phyloP scores from a whole-genome alignment of 345 rosid species.

The Clarkia xantiana region DNA sequence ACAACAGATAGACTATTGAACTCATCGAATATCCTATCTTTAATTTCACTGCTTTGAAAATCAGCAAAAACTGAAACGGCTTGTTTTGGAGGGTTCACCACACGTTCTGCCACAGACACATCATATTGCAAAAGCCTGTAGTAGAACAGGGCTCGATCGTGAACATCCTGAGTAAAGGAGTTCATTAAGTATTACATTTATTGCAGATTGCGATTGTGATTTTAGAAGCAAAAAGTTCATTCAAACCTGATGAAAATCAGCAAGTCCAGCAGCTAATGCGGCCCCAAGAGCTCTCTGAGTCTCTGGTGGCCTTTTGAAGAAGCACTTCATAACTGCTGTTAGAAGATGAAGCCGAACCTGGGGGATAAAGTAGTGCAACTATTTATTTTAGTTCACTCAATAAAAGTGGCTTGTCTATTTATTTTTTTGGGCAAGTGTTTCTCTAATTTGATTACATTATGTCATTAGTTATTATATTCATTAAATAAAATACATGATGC shows the following conservation, averaged over 20 bases:
- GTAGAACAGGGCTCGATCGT: slow-evolving; percentile 95
- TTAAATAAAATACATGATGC: no score
- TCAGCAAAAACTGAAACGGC: slow-evolving; percentile 97
- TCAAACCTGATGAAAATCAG: slow-evolving; percentile 80
- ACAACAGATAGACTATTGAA: slow-evolving; percentile 89
- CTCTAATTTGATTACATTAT: no score
- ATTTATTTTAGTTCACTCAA: no score
- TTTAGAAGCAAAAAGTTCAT: slow-evolving; percentile 2
- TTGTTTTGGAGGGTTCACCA: slow-evolving; percentile 94
- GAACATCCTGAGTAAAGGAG: slow-evolving; percentile 64
- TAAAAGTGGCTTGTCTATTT: no score
- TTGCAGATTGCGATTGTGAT: no score
- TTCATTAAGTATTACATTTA: no score
- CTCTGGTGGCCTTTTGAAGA: slow-evolving; percentile 92
- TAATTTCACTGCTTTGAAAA: slow-evolving; percentile 89
- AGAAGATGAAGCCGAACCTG: slow-evolving; percentile 98
- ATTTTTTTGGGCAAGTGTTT: no score
- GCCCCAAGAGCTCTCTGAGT: slow-evolving; percentile 80
- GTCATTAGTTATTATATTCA: no score
- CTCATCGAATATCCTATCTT: slow-evolving; percentile 93
- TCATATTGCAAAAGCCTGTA: slow-evolving; percentile 72
- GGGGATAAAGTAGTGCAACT: slow-evolving; percentile 10
- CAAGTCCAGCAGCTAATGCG: slow-evolving; percentile 75
- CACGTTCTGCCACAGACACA: slow-evolving; percentile 63
- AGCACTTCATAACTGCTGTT: slow-evolving; percentile 91